phyloP scores from a whole-genome alignment of 108 stramenopile species.

The Mayamaea pseudoterrestris region DNA sequence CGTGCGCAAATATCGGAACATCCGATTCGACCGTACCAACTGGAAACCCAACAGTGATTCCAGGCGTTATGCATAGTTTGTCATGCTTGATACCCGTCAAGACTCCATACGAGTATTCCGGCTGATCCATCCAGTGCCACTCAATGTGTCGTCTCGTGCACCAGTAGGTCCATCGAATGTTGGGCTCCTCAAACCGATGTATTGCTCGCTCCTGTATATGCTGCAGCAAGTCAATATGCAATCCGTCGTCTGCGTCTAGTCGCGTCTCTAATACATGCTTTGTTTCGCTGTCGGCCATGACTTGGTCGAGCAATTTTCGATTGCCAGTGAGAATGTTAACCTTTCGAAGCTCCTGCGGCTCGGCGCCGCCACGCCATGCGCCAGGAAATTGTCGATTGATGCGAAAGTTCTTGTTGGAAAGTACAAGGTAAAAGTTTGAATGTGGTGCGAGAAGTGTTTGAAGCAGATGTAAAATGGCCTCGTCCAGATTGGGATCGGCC shows the following conservation, averaged over 20 bases:
- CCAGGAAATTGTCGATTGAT: conserved; percentile 31
- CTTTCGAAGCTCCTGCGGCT: conserved; percentile 26
- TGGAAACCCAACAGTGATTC: conserved; percentile 64
- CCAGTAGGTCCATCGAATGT: conserved; percentile 57
- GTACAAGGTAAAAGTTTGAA: conserved; percentile 37
- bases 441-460: conserved; percentile 31
- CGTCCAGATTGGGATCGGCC: conserved; percentile 54
- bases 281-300: conserved; percentile 33
- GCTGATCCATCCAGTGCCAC: conserved; percentile 31
- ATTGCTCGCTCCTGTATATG: conserved; percentile 41
- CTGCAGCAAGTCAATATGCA: conserved; percentile 42
- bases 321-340: conserved; percentile 23
- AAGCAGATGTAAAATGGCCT: conserved; percentile 23
- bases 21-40: conserved; percentile 29
- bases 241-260: conserved; percentile 77
- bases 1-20: conserved; percentile 48
- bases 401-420: conserved; percentile 45
- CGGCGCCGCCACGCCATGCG: conserved; percentile 45
- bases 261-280: conserved; percentile 60
- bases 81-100: conserved; percentile 22
- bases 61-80: conserved; percentile 61
- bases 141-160: conserved; percentile 55
- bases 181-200: conserved; percentile 19
- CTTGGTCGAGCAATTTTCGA: conserved; percentile 18
- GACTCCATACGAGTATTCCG: conserved; percentile 10